phyloP scores from a whole-genome alignment of 2,329 filamentous ascomycete species.

The Keithomyces neogunnii region DNA sequence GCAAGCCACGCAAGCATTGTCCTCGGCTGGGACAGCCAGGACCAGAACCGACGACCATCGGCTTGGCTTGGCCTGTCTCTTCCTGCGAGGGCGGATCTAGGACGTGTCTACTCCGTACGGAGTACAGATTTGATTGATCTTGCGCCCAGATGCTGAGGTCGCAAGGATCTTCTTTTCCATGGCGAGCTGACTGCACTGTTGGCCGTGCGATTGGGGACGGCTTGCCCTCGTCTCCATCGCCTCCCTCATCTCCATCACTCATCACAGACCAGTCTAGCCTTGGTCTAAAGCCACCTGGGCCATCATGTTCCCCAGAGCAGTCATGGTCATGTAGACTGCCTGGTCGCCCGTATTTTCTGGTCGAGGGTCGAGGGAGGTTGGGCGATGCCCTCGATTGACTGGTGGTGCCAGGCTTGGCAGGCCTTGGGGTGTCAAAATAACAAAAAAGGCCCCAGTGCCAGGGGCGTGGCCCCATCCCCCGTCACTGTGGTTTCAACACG shows the following conservation, averaged over 20 bases:
- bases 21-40: neutral
- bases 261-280: conserved; percentile 1
- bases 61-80: neutral
- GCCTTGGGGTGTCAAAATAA: neutral
- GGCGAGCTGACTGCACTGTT: conserved; percentile 4
- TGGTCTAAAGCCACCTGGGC: neutral
- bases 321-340: no score
- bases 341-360: neutral
- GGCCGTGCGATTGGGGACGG: neutral
- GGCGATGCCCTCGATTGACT: neutral
- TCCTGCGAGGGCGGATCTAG: neutral
- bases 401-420: neutral
- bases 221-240: neutral
- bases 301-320: no score
- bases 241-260: neutral
- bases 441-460: neutral
- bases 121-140: neutral
- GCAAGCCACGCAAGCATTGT: neutral
- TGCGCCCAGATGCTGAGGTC: neutral
- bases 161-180: neutral
- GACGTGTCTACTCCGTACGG: neutral
- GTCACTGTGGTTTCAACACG: conserved; percentile 2
- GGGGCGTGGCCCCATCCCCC: conserved; percentile 1
- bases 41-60: conserved; percentile 1
- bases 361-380: no score